Base-by-base conservation (phyloP, 108 stramenopile species). In the Nannochloropsis oceanica region DNA sequence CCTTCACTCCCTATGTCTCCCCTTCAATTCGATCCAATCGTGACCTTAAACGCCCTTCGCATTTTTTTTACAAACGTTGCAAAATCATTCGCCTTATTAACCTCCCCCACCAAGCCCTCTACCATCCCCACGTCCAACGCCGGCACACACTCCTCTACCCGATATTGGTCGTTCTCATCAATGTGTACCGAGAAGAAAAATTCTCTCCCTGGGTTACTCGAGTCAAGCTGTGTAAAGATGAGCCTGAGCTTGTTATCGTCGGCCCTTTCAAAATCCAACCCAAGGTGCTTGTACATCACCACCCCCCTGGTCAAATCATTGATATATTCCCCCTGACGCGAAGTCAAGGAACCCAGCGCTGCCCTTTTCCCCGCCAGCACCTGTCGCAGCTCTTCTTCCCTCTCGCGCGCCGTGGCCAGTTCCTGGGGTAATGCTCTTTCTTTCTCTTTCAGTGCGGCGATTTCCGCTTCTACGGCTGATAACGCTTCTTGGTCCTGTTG, bases 251-350 rank as follows among this genome's bases (percentile, higher is more conserved):
- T 24, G 83, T 90, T 90, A 18, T 88, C 89, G 14, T 80, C 83
- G 8, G 88, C 90, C 59, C 84, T 82, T 43, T 83, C 87, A 88
- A 93, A 93, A 80, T 92, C 91, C 34, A 93, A 43, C 22, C 93
- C 93, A 9, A 92, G 81, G 46, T 84, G 89, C 44, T 92, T 91
- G 84, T 93, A 93, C 87, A 90, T 90, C 20, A 93, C 80, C 43
- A 92, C 80, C 43, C 93, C 93, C 50, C 84, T 34, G 11, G 93
- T 93, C 42, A 93, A 79, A 80, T 93, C 93, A 43, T 93, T 73
- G 9, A 73, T 73, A 73, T 73, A 73, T 18, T 73, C 59, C n/a
- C 59, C 59, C 10, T 73, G 59, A 18, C 59, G 59, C 59, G 59
- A 73, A n/a, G 59, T n/a, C 59, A 73, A n/a, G 22, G 18, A 18